These are phyloP conservation scores for Lophiotrema nucula DNA, from an alignment of 495 filamentous ascomycete species.

Conservation along the genomic window DNA sequence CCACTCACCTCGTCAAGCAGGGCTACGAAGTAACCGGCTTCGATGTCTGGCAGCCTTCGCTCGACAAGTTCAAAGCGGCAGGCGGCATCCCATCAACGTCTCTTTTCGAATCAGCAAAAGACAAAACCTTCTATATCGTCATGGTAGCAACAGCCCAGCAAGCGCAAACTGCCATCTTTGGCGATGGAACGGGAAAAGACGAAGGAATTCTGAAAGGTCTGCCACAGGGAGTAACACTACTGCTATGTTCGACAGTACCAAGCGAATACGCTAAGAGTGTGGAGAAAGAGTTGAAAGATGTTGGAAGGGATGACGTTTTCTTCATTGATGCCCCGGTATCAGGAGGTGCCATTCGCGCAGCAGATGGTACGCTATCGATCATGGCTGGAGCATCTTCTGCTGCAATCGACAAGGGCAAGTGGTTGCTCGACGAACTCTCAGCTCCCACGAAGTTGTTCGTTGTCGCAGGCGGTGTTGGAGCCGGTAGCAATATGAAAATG, in stretches of 20 bases:
- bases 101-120: conserved; percentile 61
- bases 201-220: conserved; percentile 53
- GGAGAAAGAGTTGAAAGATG: conserved; percentile 50
- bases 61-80: conserved; percentile 66
- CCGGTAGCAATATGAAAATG: conserved; percentile 87
- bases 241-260: conserved; percentile 74
- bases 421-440: conserved; percentile 62
- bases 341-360: conserved; percentile 71
- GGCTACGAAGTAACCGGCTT: conserved; percentile 70
- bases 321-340: conserved; percentile 77
- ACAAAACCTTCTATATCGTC: conserved; percentile 62
- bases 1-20: conserved; percentile 68
- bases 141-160: conserved; percentile 80
- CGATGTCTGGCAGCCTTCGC: conserved; percentile 70
- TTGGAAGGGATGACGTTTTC: conserved; percentile 60
- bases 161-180: conserved; percentile 64
- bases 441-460: conserved; percentile 65
- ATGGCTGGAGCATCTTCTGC: conserved; percentile 66
- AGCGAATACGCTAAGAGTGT: conserved; percentile 65
- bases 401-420: conserved; percentile 57
- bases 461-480: conserved; percentile 69
- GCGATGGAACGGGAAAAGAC: no score
- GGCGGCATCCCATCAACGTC: conserved; percentile 63
- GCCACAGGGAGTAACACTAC: conserved; percentile 57
- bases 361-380: conserved; percentile 75